phyloP scores from a whole-genome alignment of 257 asterid species.

The Solanum virginianum region DNA sequence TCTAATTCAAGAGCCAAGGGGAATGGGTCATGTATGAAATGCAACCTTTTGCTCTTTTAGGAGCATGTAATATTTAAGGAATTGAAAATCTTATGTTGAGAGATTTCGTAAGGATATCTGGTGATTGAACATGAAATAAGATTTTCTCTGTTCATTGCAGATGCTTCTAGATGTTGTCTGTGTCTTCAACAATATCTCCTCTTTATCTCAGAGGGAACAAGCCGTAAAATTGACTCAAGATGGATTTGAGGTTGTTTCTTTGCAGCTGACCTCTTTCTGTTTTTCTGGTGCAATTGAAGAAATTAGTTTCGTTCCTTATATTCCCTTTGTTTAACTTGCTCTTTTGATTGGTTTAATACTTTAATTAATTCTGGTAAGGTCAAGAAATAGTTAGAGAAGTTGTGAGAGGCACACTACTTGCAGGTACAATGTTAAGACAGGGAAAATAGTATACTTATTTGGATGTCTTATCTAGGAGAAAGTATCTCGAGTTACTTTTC shows the following conservation, averaged over 20 bases:
- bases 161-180: conserved; percentile 65
- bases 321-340: background rate
- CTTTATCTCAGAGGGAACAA: conserved; percentile 66
- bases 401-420: background rate
- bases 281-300: background rate
- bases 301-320: background rate
- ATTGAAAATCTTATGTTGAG: background rate
- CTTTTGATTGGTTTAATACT: background rate
- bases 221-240: conserved; percentile 57
- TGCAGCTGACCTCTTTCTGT: background rate
- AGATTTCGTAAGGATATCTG: background rate
- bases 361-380: background rate
- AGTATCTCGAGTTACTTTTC: background rate
- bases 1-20: background rate
- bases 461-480: background rate
- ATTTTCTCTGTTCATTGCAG: conserved; percentile 19
- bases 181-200: conserved; percentile 45
- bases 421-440: background rate
- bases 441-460: background rate
- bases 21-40: background rate
- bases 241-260: conserved; percentile 56
- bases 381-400: background rate
- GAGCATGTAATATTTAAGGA: background rate
- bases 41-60: background rate
- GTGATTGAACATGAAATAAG: background rate